phyloP scores from a whole-genome alignment of 1,139 yeast genomes.

The Pichia kudriavzevii region DNA sequence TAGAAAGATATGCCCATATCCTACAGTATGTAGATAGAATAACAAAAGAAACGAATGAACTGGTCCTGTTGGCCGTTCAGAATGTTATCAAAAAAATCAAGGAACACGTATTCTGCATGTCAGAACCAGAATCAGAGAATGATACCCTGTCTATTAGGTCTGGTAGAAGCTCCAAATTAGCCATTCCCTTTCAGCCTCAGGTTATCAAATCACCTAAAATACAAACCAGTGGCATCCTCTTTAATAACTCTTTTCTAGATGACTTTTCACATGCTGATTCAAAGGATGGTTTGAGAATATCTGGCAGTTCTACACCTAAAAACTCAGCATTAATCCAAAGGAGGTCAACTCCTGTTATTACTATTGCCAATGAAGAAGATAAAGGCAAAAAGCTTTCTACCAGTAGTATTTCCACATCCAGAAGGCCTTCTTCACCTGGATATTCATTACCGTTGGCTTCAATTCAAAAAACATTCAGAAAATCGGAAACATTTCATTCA shows the following conservation, averaged over 20 bases:
- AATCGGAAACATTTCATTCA: constrained; percentile 1
- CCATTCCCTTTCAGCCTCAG: constrained; percentile 4
- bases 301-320: constrained; percentile 34
- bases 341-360: constrained; percentile 21
- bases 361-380: constrained; percentile 12
- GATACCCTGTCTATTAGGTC: constrained; percentile 8
- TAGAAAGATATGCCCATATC: constrained; percentile 71
- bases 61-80: constrained; percentile 59
- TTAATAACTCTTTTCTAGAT: constrained; percentile 36
- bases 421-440: constrained; percentile 47
- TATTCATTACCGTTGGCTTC: constrained; percentile 46
- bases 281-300: constrained; percentile 9
- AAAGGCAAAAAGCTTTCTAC: constrained; percentile 4
- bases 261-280: constrained; percentile 25
- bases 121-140: constrained; percentile 20
- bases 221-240: constrained; percentile 24
- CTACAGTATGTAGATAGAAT: constrained; percentile 73
- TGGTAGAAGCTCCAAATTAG: not conserved
- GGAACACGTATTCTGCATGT: constrained; percentile 31
- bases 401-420: constrained; percentile 10
- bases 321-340: constrained; percentile 15
- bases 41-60: constrained; percentile 70
- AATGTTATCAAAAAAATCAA: constrained; percentile 52
- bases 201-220: constrained; percentile 8
- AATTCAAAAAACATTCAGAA: constrained; percentile 34